Base-by-base conservation (phyloP, 2,329 filamentous ascomycete species). In the Fusarium sp. region DNA sequence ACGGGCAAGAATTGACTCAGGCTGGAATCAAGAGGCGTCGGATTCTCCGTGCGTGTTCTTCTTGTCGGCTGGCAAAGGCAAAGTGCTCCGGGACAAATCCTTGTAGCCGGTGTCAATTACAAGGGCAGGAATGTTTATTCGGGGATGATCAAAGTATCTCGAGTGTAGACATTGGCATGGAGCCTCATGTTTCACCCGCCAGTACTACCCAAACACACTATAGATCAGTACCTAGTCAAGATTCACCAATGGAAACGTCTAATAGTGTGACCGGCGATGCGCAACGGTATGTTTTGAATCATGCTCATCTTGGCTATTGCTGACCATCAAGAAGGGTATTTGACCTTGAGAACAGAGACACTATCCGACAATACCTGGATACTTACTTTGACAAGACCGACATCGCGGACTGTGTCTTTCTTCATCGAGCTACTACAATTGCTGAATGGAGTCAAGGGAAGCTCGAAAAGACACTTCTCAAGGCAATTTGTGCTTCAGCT, bases 1-100 rank as follows among this genome's bases (percentile, higher is more conserved):
- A 9, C 21, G 24, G 47, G 4, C 38, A 64, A 3, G 59, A 65
- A 0, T 54, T 76, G 28, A 77, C 75, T 0, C 68, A 77, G 31
- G 75, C 76, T 2, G 76, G 76, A 2, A 76, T 70, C 29, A 75
- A 74, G 59, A 63, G 76, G 6, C 66, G 74, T 2, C 65, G 76
- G 0, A 69, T 69, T 2, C 58, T 63, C 1, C 60, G 60, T 10
- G 80, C 80, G 8, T 81, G 80, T 54, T 57, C 70, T 5, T 52
- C 68, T n/a, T 81, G 80, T 64, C 74, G 79, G 5, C 67, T 61
- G 35, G 73, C 76, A 15, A 81, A 81, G 54, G 72, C 76, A 1
- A 80, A 77, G 33, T 81, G 80, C 55, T 78, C 75, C 1, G 80
- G 80, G 2, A 68, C 44, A 2, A 49, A 68, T 12, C 78, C 79